phyloP scores from a whole-genome alignment of 805 yeast species.

The Schizosaccharomyces lindneri region DNA sequence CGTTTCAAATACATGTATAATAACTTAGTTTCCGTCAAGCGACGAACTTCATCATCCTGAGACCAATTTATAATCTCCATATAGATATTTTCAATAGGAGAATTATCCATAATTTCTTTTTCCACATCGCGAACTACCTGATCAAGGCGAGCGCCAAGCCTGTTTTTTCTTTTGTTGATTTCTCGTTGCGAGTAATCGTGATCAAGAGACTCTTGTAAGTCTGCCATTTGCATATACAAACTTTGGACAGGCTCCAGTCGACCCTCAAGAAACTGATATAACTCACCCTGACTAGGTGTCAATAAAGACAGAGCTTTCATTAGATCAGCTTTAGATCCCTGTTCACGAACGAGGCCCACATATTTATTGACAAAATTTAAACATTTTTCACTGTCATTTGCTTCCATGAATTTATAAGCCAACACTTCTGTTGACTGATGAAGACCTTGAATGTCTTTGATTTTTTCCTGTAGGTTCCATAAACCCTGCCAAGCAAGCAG shows the following conservation, averaged over 20 bases:
- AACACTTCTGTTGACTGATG: slow-evolving; percentile 9
- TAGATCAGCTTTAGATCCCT: slow-evolving; percentile 6
- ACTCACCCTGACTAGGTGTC: slow-evolving; percentile 12
- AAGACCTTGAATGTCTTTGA: slow-evolving; percentile 7
- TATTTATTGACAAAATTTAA: slow-evolving; percentile 8
- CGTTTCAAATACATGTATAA: slow-evolving; percentile 32
- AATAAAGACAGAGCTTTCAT: slow-evolving; percentile 8
- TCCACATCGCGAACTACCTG: slow-evolving; percentile 14
- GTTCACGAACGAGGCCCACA: slow-evolving; percentile 5
- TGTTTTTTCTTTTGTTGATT: slow-evolving; percentile 9
- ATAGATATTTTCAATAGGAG: slow-evolving; percentile 20
- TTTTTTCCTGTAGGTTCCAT: slow-evolving; percentile 12
- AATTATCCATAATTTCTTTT: slow-evolving; percentile 16
- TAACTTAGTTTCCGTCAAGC: slow-evolving; percentile 31
- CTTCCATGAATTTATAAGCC: slow-evolving; percentile 7
- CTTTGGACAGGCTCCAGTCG: slow-evolving; percentile 11
- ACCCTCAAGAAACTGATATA: slow-evolving; percentile 11
- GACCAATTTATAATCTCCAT: slow-evolving; percentile 30
- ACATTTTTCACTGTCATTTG: slow-evolving; percentile 10
- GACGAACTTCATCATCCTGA: slow-evolving; percentile 37
- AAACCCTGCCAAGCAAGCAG: slow-evolving; percentile 66
- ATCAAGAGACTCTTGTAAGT: slow-evolving; percentile 17
- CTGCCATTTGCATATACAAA: slow-evolving; percentile 9
- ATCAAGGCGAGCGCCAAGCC: slow-evolving; percentile 9
- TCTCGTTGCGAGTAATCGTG: slow-evolving; percentile 8